A percentile compares a stretch with the other conserved stretches of the same genome.
phyloP scores from a whole-genome alignment of 768 basidiomycete genomes.

The Mycena capillaripes region DNA sequence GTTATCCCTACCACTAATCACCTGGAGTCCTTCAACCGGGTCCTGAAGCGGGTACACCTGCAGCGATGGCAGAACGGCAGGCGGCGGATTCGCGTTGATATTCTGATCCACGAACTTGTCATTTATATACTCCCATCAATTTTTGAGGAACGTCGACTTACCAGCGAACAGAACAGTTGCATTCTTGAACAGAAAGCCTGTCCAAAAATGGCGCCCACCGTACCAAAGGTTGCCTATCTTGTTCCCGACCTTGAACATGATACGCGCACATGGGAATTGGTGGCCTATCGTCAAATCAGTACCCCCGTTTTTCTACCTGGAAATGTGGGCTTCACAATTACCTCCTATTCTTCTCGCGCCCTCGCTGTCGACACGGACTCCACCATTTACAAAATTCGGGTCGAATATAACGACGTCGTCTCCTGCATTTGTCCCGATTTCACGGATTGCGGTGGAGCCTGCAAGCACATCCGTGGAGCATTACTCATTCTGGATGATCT shows the following conservation, averaged over 20 bases:
- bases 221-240: conserved; percentile 4
- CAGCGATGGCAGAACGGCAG: conserved; percentile 44
- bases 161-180: conserved; percentile 1
- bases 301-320: conserved; percentile 3
- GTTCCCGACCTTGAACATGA: not conserved
- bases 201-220: not conserved
- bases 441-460: conserved; percentile 33
- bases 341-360: too few relatives aligned
- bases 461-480: conserved; percentile 35
- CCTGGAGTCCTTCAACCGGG: conserved; percentile 54
- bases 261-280: not conserved
- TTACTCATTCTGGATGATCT: conserved; percentile 4
- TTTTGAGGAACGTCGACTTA: conserved; percentile 24
- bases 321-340: not conserved
- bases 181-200: too few relatives aligned
- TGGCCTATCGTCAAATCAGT: not conserved
- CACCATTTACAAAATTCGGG: conserved; percentile 11
- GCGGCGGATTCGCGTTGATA: conserved; percentile 42
- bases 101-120: conserved; percentile 36
- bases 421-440: not conserved
- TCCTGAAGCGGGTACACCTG: conserved; percentile 50
- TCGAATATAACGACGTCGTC: conserved; percentile 12
- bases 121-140: conserved; percentile 36
- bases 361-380: not conserved
- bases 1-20: conserved; percentile 56